Percentiles rank a stretch among this genome's conserved stretches.
These are phyloP conservation scores for Creolimax fragrantissima DNA, from an alignment of 78 protist genomes.

Conservation along the genomic window DNA sequence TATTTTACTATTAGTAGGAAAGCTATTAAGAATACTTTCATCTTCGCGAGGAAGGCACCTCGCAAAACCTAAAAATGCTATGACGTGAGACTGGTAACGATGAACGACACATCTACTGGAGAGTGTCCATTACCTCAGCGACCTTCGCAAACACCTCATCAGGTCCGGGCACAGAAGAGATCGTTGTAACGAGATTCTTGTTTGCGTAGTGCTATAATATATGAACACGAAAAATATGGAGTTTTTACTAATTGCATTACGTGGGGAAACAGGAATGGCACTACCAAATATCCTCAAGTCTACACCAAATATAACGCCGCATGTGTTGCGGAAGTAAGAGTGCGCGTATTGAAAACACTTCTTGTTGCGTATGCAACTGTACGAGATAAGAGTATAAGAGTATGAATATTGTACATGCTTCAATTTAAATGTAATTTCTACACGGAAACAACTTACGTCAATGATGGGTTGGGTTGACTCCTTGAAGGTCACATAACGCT, in stretches of 20 bases:
- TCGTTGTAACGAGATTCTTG: conserved; percentile 14
- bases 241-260: not conserved
- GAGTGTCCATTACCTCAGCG: not conserved
- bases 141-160: conserved; percentile 47
- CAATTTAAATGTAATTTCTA: no score
- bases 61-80: no score
- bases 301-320: not conserved
- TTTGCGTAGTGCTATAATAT: not conserved
- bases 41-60: no score
- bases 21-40: no score
- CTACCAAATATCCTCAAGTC: not conserved
- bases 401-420: no score
- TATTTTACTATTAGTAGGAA: no score
- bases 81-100: no score
- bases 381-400: no score
- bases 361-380: not conserved
- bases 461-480: conserved; percentile 49
- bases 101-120: not conserved
- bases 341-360: not conserved
- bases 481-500: conserved; percentile 40
- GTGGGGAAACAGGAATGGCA: not conserved
- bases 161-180: conserved; percentile 16
- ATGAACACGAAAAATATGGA: not conserved
- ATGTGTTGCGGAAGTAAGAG: not conserved
- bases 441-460: conserved; percentile 2